Evolutionary conservation across 2,329 filamentous ascomycete genomes (phyloP).

Genomic region (Sclerotinia minor): DNA sequence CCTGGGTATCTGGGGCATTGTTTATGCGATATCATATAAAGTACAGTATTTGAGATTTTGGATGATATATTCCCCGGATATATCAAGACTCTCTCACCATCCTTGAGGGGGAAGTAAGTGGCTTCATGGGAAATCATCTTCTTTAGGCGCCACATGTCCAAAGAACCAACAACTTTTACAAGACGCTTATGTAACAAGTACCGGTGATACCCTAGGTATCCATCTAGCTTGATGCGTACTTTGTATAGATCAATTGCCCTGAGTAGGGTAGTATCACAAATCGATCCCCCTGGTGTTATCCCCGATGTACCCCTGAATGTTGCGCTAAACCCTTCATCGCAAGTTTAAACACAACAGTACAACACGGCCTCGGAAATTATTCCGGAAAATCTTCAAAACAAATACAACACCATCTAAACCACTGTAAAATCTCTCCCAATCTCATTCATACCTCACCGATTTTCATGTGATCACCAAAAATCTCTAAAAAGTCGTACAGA

Average conservation of each 20-base stretch:
- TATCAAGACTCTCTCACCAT: slow-evolving; percentile 91
- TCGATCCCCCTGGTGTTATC: not conserved
- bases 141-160: slow-evolving; percentile 54
- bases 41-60: too few species aligned
- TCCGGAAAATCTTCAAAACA: not conserved
- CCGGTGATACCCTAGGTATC: too few species aligned
- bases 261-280: not conserved
- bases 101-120: slow-evolving; percentile 82
- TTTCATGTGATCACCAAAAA: too few species aligned
- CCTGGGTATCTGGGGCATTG: too few species aligned
- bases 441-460: not conserved
- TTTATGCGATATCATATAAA: too few species aligned
- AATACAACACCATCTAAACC: not conserved
- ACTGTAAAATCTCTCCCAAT: not conserved
- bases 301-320: not conserved
- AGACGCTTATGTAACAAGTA: too few species aligned
- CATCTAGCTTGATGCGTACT: too few species aligned
- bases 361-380: not conserved
- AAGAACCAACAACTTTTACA: slow-evolving; percentile 6
- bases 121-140: slow-evolving; percentile 70
- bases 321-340: not conserved
- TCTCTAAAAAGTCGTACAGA: not conserved
- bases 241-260: too few species aligned
- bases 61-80: slow-evolving; percentile 79
- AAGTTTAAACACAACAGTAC: not conserved